phyloP scores from a whole-genome alignment of 2,329 filamentous ascomycete species.

The Sordariomycetes sp. region DNA sequence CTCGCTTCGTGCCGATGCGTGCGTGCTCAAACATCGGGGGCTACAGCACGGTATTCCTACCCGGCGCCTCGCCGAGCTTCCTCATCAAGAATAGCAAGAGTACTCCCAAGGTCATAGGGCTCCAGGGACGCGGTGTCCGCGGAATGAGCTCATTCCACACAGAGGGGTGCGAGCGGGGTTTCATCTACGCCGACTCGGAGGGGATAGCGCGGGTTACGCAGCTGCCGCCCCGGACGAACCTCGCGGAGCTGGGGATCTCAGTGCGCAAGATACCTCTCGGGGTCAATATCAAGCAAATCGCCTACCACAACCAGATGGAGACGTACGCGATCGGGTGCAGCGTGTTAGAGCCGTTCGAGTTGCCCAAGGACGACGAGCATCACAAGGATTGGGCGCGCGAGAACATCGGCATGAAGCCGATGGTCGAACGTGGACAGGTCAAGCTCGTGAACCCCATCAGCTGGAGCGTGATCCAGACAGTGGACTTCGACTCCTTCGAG shows the following conservation, averaged over 20 bases:
- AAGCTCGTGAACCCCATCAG: conserved; percentile 70
- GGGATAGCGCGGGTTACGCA: conserved; percentile 66
- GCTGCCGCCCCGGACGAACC: conserved; percentile 54
- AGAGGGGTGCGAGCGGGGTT: conserved; percentile 66
- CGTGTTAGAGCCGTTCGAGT: conserved; percentile 58
- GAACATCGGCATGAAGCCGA: conserved; percentile 51
- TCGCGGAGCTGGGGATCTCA: conserved; percentile 66
- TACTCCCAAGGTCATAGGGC: conserved; percentile 60
- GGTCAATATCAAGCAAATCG: conserved; percentile 59
- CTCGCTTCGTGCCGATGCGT: conserved; percentile 42
- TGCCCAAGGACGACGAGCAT: conserved; percentile 78
- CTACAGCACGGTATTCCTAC: conserved; percentile 73
- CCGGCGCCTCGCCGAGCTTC: conserved; percentile 70
- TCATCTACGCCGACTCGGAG: conserved; percentile 68
- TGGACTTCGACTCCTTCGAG: conserved; percentile 65
- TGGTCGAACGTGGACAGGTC: conserved; percentile 59
- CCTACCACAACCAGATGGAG: conserved; percentile 65
- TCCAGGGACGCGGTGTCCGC: conserved; percentile 58
- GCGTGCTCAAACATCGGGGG: conserved; percentile 58
- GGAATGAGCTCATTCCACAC: conserved; percentile 70
- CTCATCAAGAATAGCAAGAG: conserved; percentile 74
- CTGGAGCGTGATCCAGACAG: conserved; percentile 68
- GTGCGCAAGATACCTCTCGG: conserved; percentile 61
- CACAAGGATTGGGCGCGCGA: conserved; percentile 74
- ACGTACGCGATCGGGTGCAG: conserved; percentile 71